Conservation (phyloP, 805 yeast species). For the Candida ulmi region DNA sequence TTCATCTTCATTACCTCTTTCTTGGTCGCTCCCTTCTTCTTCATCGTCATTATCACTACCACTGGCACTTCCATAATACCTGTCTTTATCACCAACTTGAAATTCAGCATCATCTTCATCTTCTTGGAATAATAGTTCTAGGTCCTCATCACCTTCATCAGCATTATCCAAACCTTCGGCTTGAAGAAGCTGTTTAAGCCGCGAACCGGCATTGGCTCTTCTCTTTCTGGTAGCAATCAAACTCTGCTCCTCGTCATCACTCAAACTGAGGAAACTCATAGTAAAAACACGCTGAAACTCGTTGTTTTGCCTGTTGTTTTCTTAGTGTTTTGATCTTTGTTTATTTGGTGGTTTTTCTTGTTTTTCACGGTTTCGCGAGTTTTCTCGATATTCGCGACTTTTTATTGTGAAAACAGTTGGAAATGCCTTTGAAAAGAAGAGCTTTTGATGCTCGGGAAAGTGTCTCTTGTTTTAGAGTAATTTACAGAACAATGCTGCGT, state of each 20-base stretch:
- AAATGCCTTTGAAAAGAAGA: no score
- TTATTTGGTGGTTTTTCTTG: no score
- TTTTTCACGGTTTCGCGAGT: neutral
- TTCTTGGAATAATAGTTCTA: conserved; percentile 62
- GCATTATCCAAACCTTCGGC: conserved; percentile 47
- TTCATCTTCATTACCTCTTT: conserved; percentile 26
- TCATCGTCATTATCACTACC: conserved; percentile 10
- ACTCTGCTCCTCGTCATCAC: conserved; percentile 30
- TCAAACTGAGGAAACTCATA: conserved; percentile 6
- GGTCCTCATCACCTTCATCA: conserved; percentile 72
- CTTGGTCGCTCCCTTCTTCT: conserved; percentile 26
- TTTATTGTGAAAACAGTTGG: no score
- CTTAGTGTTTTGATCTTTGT: no score
- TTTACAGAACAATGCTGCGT: no score
- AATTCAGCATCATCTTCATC: conserved; percentile 52
- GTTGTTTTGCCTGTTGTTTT: no score
- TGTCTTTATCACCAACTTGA: conserved; percentile 20
- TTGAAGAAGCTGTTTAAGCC: conserved; percentile 66
- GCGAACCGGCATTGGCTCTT: conserved; percentile 87
- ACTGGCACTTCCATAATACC: conserved; percentile 18
- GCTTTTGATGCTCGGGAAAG: no score
- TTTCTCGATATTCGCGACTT: neutral
- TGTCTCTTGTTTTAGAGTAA: no score
- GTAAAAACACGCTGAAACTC: no score
- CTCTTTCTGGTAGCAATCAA: conserved; percentile 71